A percentile compares a stretch with the other conserved stretches of the same genome.
Conservation (phyloP, 2,329 filamentous ascomycete genomes). For the Gliomastix tumulicola region DNA sequence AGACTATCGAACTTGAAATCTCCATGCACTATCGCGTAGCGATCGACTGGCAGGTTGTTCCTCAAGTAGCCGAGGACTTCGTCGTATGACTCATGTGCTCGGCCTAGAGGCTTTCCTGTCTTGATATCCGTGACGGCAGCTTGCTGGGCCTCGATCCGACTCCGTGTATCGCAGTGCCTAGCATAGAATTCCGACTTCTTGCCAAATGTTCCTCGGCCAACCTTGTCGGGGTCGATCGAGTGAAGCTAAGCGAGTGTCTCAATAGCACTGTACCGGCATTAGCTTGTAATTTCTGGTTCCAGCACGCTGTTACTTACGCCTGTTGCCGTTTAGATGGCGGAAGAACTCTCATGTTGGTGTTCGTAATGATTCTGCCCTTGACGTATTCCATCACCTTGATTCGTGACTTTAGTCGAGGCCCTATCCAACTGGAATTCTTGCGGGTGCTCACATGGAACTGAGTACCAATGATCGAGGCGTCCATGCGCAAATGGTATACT, state of each 20-base stretch:
- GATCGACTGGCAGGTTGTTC: slow-evolving; percentile 56
- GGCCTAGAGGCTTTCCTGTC: slow-evolving; percentile 62
- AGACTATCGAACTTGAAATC: slow-evolving; percentile 84
- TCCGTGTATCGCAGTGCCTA: slow-evolving; percentile 76
- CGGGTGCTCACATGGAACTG: not conserved
- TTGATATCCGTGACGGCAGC: slow-evolving; percentile 59
- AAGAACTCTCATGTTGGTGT: slow-evolving; percentile 1
- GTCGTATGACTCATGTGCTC: slow-evolving; percentile 64
- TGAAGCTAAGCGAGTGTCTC: slow-evolving; percentile 76
- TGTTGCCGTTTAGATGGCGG: not conserved
- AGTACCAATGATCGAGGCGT: slow-evolving; percentile 6
- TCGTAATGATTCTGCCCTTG: slow-evolving; percentile 5
- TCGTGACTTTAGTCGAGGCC: too few relatives aligned
- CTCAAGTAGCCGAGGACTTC: slow-evolving; percentile 72
- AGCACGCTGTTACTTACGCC: not conserved
- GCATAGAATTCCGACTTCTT: slow-evolving; percentile 67
- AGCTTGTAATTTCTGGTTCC: not conserved
- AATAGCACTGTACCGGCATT: not conserved
- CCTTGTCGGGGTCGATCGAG: slow-evolving; percentile 52
- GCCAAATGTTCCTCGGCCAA: slow-evolving; percentile 64
- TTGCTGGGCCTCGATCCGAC: slow-evolving; percentile 66
- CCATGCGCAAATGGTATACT: slow-evolving; percentile 5
- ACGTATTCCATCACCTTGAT: slow-evolving; percentile 8
- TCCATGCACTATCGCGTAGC: slow-evolving; percentile 70
- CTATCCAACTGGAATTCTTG: not conserved